Conservation (phyloP, 345 rosid species). For the Erucastrum elatum region DNA sequence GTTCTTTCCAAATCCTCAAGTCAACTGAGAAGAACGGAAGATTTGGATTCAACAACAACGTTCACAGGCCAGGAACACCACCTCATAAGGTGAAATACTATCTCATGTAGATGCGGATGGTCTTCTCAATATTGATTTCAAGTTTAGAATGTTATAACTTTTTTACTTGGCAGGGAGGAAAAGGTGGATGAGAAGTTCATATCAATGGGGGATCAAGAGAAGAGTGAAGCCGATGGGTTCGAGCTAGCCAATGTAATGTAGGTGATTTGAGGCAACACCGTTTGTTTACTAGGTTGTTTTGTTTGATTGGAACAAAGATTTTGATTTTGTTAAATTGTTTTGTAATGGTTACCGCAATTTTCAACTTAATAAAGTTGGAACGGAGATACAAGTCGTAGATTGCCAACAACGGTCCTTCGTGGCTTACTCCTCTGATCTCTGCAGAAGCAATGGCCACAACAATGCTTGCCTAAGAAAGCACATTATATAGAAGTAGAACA, state of each 20-base stretch:
- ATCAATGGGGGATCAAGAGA: neutral
- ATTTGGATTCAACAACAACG: constrained; percentile 10
- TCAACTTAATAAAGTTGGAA: neutral
- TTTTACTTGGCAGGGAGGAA: constrained; percentile 18
- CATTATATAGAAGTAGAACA: no score
- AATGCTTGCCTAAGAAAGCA: no score
- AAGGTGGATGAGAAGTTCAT: constrained; percentile 4
- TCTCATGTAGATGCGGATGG: neutral
- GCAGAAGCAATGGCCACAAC: no score
- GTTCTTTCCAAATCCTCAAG: constrained; percentile 22
- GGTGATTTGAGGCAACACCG: neutral
- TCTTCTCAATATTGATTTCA: neutral
- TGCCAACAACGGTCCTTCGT: no score
- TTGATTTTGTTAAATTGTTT: neutral
- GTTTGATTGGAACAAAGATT: neutral
- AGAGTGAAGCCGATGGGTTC: constrained; percentile 6
- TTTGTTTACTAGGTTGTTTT: constrained; percentile 1
- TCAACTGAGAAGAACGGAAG: constrained; percentile 26
- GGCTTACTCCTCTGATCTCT: no score
- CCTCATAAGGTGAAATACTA: constrained; percentile 15
- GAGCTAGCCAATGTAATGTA: neutral
- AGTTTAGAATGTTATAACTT: neutral
- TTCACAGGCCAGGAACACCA: constrained; percentile 23
- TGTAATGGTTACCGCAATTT: neutral
- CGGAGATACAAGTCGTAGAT: no score